Conservation (phyloP, 2,329 filamentous ascomycete species). For the Clonostachys byssicola region DNA sequence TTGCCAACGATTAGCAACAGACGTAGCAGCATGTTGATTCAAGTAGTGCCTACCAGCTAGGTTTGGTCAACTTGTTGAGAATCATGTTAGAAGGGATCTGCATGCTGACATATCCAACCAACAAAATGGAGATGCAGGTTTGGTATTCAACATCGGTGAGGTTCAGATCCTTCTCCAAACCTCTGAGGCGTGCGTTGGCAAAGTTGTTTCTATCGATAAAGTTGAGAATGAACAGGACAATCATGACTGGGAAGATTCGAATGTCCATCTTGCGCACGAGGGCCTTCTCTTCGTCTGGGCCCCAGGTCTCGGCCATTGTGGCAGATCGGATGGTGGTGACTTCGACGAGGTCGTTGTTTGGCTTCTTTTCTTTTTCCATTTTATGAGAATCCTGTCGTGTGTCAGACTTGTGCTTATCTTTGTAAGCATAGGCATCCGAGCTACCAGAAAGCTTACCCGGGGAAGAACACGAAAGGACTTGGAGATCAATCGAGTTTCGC, state of each 20-base stretch:
- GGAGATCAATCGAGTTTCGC: too few species aligned
- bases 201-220: constrained; percentile 3
- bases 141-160: constrained; percentile 18
- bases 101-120: constrained; percentile 8
- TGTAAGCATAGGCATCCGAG: too few species aligned
- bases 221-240: constrained; percentile 30
- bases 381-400: too few species aligned
- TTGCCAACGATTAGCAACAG: too few species aligned
- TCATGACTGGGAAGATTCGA: constrained; percentile 18
- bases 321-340: too few species aligned
- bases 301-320: too few species aligned
- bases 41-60: constrained; percentile 42
- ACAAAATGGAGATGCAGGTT: constrained; percentile 8
- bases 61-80: constrained; percentile 42
- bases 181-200: constrained; percentile 2
- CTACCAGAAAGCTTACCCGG: too few species aligned
- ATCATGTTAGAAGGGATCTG: constrained; percentile 56
- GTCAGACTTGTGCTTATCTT: too few species aligned
- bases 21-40: constrained; percentile 35
- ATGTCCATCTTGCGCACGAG: constrained; percentile 22
- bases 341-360: too few species aligned
- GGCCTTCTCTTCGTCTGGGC: constrained; percentile 8
- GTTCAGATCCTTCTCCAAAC: constrained; percentile 15
- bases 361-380: too few species aligned
- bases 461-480: too few species aligned